phyloP scores from a whole-genome alignment of 305 asterid genomes.

The Fraxinus albicans region DNA sequence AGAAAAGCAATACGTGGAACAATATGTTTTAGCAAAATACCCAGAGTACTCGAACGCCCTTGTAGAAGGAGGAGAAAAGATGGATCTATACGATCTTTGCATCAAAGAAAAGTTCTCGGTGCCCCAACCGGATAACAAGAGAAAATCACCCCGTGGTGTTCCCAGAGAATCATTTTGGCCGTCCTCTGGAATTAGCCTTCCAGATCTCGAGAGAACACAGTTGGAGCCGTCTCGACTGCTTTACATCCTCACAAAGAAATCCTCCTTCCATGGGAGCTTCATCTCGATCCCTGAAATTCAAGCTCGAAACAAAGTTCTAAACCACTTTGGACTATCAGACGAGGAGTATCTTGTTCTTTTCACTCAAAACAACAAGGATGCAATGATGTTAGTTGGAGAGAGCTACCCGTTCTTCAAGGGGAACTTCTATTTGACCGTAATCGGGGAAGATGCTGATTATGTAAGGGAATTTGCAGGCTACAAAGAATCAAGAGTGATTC shows the following conservation, averaged over 20 bases:
- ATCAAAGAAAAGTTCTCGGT: constrained; percentile 43
- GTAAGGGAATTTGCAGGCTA: constrained; percentile 60
- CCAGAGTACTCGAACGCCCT: constrained; percentile 57
- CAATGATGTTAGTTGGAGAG: constrained; percentile 80
- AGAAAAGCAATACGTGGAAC: constrained; percentile 57
- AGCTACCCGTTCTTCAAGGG: constrained; percentile 75
- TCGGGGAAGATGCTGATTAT: constrained; percentile 52
- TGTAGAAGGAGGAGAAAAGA: constrained; percentile 59
- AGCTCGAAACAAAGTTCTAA: constrained; percentile 64
- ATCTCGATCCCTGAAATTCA: constrained; percentile 74
- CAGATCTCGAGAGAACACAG: constrained; percentile 56
- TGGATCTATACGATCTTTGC: constrained; percentile 51
- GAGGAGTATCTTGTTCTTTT: constrained; percentile 69
- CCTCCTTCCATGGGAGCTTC: constrained; percentile 62
- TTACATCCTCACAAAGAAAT: constrained; percentile 57
- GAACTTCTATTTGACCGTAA: constrained; percentile 49
- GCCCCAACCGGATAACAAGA: constrained; percentile 40
- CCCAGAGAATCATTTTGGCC: constrained; percentile 33
- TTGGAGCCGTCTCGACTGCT: constrained; percentile 70
- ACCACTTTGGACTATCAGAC: constrained; percentile 65
- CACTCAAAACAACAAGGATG: constrained; percentile 61
- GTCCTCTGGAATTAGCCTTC: constrained; percentile 43
- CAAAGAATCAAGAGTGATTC: constrained; percentile 59
- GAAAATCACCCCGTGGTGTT: constrained; percentile 39
- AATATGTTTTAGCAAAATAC: constrained; percentile 55